Evolutionary conservation across 345 rosid genomes (phyloP), one percentile per base, ranked within the genome.

Genomic region (Bruguiera gymnorhiza): DNA sequence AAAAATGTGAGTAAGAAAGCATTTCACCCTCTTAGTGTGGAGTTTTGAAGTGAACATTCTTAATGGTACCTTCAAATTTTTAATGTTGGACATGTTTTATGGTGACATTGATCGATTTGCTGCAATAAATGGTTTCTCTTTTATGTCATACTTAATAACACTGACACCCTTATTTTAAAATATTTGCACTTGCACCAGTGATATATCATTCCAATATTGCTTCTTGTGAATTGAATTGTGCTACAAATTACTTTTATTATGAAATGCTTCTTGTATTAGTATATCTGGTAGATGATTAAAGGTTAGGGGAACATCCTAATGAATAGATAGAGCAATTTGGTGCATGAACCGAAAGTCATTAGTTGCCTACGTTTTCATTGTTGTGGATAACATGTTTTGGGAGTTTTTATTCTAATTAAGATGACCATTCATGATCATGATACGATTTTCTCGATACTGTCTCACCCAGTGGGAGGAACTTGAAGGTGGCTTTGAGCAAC

Each of bases 381-480:
- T 56, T 21, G 16, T 0, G 60, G 6, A 23, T 5, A 56, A 4
- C 30, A 24, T 21, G 29, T 56, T 56, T 56, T 10, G 3, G 60
- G 18, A 56, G 24, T 56, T 27, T 56, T 56, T 24, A 2, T 56
- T 24, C 16, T 10, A 13, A 3, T 55, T 56, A 5, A 24, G 26
- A 21, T 24, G 16, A 21, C 16, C 29, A 21, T 24, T 21, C 30
- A 10, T 56, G 30, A 8, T 56, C 30, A 0, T 56, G 30, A 15
- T 15, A 43, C 18, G 50, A 43, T 43, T 43, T 43, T 13, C 50
- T 43, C 13, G 50, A 11, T 13, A 13, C 19, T 0, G 15, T 60
- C 3, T 51, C 23, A 54, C 75, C 68, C 65, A 92, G 97, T 89
- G 99, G 99, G 97, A 89, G 72, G 93, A 88, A 66, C 86, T 81